Conservation (phyloP, 106 monocot species). For the Dioscorea zingiberensis region DNA sequence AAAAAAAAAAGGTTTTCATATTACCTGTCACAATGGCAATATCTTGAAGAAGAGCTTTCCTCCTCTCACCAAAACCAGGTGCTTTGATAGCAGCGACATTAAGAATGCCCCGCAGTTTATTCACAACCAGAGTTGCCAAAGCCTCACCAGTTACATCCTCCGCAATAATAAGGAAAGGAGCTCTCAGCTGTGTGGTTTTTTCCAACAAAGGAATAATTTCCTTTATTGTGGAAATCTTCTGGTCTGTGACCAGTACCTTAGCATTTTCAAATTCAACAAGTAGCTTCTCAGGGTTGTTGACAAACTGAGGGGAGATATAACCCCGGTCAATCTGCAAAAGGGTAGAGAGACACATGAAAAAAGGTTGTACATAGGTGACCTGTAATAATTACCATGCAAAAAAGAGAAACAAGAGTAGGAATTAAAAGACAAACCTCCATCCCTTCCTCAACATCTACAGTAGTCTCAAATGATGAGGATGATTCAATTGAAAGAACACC, state of each 20-base stretch:
- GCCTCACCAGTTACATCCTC: slow-evolving; percentile 79
- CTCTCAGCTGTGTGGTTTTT: slow-evolving; percentile 17
- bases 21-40: slow-evolving; percentile 77
- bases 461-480: slow-evolving; percentile 56
- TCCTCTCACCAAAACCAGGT: slow-evolving; percentile 72
- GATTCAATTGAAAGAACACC: slow-evolving; percentile 63
- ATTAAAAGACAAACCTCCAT: slow-evolving; percentile 38
- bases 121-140: slow-evolving; percentile 77
- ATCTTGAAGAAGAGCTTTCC: slow-evolving; percentile 77
- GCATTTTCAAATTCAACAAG: slow-evolving; percentile 80
- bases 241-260: slow-evolving; percentile 63
- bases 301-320: slow-evolving; percentile 78
- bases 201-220: too few relatives aligned
- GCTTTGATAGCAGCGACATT: slow-evolving; percentile 87
- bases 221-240: slow-evolving; percentile 54
- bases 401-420: not conserved
- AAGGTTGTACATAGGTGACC: not conserved
- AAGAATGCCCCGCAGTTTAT: slow-evolving; percentile 61
- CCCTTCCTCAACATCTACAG: slow-evolving; percentile 66
- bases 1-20: not conserved
- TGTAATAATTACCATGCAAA: not conserved
- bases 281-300: slow-evolving; percentile 63
- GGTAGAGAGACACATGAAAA: not conserved
- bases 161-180: slow-evolving; percentile 64
- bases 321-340: slow-evolving; percentile 69